These are phyloP conservation scores for Didymella exigua DNA, from an alignment of 2,329 filamentous ascomycete species.

Conservation along the genomic window DNA sequence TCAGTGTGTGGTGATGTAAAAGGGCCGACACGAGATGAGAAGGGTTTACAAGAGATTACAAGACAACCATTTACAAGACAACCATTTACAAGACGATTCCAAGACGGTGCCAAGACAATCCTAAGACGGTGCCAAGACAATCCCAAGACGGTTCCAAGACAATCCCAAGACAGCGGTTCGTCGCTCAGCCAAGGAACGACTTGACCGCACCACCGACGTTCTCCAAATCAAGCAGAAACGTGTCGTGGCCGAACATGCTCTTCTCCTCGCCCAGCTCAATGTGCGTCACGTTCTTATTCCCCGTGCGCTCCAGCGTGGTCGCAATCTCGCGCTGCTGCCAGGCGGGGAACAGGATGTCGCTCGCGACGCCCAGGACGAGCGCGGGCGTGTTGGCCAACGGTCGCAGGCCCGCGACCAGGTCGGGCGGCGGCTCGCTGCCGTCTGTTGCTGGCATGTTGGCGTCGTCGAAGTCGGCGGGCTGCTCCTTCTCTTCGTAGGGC, in stretches of 20 bases:
- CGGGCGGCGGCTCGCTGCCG: constrained; percentile 68
- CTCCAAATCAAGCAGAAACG: constrained; percentile 89
- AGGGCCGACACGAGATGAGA: constrained; percentile 7
- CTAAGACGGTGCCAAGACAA: no score
- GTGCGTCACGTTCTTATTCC: constrained; percentile 83
- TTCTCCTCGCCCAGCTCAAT: constrained; percentile 92
- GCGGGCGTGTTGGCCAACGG: constrained; percentile 77
- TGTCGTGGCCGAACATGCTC: constrained; percentile 95
- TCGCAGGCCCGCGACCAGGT: constrained; percentile 77
- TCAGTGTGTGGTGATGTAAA: neutral
- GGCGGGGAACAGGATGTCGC: constrained; percentile 94
- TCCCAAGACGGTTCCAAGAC: no score
- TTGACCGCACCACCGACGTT: constrained; percentile 86
- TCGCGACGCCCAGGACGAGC: constrained; percentile 90
- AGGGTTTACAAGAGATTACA: neutral
- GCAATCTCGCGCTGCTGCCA: constrained; percentile 98
- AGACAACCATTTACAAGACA: no score
- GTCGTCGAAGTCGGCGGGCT: constrained; percentile 42
- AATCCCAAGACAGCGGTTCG: neutral
- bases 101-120: no score
- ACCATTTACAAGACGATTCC: no score
- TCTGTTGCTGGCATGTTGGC: constrained; percentile 39
- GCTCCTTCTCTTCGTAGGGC: constrained; percentile 86
- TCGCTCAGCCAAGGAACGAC: constrained; percentile 70
- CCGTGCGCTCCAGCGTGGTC: constrained; percentile 75